These are phyloP conservation scores for Phytophthora gonapodyides DNA, from an alignment of 352 stramenopile species.

Conservation along the genomic window DNA sequence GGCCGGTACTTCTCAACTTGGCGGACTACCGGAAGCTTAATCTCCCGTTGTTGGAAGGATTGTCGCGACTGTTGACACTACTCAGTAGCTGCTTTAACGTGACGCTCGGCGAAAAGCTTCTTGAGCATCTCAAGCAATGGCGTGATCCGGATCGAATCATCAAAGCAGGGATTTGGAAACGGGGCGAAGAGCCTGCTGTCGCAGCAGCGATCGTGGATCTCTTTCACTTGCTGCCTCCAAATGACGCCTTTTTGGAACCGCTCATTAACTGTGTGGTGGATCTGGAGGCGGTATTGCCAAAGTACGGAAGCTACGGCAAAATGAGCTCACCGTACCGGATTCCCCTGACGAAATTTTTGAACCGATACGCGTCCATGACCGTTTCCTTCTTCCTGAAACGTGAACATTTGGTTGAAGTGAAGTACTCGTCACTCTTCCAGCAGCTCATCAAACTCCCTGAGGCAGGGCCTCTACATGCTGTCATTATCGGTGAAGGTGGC, in stretches of 20 bases:
- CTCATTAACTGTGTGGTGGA: slow-evolving; percentile 96
- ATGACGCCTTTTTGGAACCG: slow-evolving; percentile 95
- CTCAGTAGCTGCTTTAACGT: slow-evolving; percentile 98
- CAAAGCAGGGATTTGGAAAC: slow-evolving; percentile 92
- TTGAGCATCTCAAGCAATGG: slow-evolving; percentile 97
- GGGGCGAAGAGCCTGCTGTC: slow-evolving; percentile 94
- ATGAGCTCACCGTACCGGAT: slow-evolving; percentile 92
- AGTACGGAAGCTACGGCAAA: slow-evolving; percentile 90
- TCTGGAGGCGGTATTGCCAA: slow-evolving; percentile 91
- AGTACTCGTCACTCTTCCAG: slow-evolving; percentile 95
- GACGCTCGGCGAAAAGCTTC: slow-evolving; percentile 96
- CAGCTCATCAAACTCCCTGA: slow-evolving; percentile 93
- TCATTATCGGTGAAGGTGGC: slow-evolving; percentile 88
- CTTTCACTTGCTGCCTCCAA: slow-evolving; percentile 95
- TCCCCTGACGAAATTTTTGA: slow-evolving; percentile 94
- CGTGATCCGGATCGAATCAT: slow-evolving; percentile 90
- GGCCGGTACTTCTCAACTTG: slow-evolving; percentile 96
- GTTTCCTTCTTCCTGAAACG: slow-evolving; percentile 91
- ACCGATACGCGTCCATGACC: slow-evolving; percentile 87
- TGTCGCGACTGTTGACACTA: slow-evolving; percentile 93
- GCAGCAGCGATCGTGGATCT: slow-evolving; percentile 96
- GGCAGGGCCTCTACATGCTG: slow-evolving; percentile 81
- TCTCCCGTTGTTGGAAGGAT: slow-evolving; percentile 92
- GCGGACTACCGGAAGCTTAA: slow-evolving; percentile 97
- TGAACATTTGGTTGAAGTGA: slow-evolving; percentile 77